Base-by-base conservation (phyloP, 768 basidiomycete species). In the Cystobasidium tubakii region DNA sequence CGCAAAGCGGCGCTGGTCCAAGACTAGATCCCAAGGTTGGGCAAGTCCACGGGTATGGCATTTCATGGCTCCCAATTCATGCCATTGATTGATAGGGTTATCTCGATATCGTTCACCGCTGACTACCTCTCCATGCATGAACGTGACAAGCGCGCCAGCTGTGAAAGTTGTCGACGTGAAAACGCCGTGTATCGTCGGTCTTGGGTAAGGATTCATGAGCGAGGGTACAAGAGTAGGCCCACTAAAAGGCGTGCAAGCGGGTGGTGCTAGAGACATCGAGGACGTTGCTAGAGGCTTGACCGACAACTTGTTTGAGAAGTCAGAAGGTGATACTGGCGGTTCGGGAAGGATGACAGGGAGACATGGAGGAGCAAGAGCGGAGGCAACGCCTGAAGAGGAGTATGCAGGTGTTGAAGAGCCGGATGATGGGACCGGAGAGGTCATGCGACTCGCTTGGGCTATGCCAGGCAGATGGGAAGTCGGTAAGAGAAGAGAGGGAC, bases 61-160 rank as follows among this genome's bases (percentile, higher is more conserved):
- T 79, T 92, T 92, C 36, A 91, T 89, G 82, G 89, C 86, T 12
- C 92, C 92, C 23, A 84, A 77, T 0, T 77, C 75, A 1, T 88
- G 86, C 78, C 95, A 96, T n/a, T 88, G 89, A 78, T 93, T 95
- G 76, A 91, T 85, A 0, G 91, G 89, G 77, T 93, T 90, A 1
- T 84, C 80, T 33, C 91, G 84, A 81, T 96, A 96, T 0, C 83
- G 79, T 0, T 87, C 82, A 23, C 87, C 86, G 1, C 89, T 87
- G 19, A 86, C 84, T 66, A 94, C 85, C 27, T 86, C 83, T 25
- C 88, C 86, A 0, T 84, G 84, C 75, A 85, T 88, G 0, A 89
- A 87, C 0, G 88, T 84, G 50, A 95, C 85, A 71, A 88, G 84
- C 1, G 83, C 80, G 9, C 85, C 82, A 0, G 85, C 82, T 0